Evolutionary conservation across 2,329 filamentous ascomycete genomes (phyloP).

Genomic region (Lachnellula willkommii): DNA sequence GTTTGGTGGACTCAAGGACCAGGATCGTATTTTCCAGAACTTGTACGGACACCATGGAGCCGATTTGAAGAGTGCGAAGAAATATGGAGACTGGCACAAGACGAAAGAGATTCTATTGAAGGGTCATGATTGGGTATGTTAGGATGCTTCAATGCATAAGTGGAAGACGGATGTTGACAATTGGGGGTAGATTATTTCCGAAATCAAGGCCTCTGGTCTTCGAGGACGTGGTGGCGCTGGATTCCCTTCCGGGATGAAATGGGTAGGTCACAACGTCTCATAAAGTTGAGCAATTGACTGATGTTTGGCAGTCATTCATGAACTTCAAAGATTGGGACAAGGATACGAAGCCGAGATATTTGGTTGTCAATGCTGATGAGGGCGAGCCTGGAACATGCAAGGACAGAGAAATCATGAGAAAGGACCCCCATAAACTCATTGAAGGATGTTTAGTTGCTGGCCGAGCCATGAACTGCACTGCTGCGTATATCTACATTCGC

Average conservation of each 20-base stretch:
- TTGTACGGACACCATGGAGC: conserved; percentile 89
- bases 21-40: conserved; percentile 99
- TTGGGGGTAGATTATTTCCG: conserved; percentile 70
- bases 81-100: conserved; percentile 99
- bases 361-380: conserved; percentile 98
- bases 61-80: conserved; percentile 89
- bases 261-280: conserved; percentile 55
- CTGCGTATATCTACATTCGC: conserved; percentile 98
- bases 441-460: conserved; percentile 95
- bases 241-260: conserved; percentile 98
- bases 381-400: conserved; percentile 99
- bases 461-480: conserved; percentile 96
- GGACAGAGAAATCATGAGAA: conserved; percentile 99
- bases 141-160: background rate
- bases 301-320: conserved; percentile 78
- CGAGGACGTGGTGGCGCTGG: conserved; percentile 95
- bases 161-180: conserved; percentile 16
- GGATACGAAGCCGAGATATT: conserved; percentile 88
- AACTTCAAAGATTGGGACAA: conserved; percentile 99
- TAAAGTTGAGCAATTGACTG: conserved; percentile 8
- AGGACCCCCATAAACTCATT: conserved; percentile 97
- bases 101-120: conserved; percentile 98
- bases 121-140: conserved; percentile 81
- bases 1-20: conserved; percentile 86
- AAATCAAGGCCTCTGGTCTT: conserved; percentile 94